Percentiles rank a stretch among this genome's conserved stretches.
These are phyloP conservation scores for Phytopythium ostracodes DNA, from an alignment of 352 stramenopile species.

Conservation along the genomic window DNA sequence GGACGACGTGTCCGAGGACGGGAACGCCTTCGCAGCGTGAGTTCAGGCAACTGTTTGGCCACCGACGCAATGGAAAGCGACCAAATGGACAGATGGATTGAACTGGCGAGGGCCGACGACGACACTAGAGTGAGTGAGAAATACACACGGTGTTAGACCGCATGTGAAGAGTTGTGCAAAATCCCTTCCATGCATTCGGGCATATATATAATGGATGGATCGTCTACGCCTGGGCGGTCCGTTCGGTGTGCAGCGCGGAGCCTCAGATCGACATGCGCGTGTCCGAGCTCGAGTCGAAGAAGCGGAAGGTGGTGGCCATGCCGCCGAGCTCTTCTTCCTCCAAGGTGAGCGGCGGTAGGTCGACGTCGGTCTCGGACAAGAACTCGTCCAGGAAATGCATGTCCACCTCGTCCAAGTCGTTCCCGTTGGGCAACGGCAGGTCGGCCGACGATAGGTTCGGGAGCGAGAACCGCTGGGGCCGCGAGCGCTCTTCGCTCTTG, in stretches of 20 bases:
- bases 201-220: not conserved
- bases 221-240: not conserved
- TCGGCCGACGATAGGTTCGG: slow-evolving; percentile 9
- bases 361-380: slow-evolving; percentile 20
- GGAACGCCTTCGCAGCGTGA: not conserved
- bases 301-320: slow-evolving; percentile 6
- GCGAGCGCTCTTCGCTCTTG: slow-evolving; percentile 1
- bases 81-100: not conserved
- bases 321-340: slow-evolving; percentile 3
- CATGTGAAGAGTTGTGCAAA: not conserved
- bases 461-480: slow-evolving; percentile 13
- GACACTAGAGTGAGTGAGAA: not conserved
- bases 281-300: slow-evolving; percentile 10
- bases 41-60: not conserved
- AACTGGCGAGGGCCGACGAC: not conserved
- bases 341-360: slow-evolving; percentile 13
- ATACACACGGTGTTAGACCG: not conserved
- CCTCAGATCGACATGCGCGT: slow-evolving; percentile 20
- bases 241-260: not conserved
- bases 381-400: slow-evolving; percentile 24
- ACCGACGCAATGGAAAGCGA: not conserved
- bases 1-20: slow-evolving; percentile 4
- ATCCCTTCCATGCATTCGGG: not conserved
- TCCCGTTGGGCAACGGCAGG: not conserved
- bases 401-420: slow-evolving; percentile 14